Conservation (phyloP, 768 basidiomycete genomes). For the Suillus cothurnatus region DNA sequence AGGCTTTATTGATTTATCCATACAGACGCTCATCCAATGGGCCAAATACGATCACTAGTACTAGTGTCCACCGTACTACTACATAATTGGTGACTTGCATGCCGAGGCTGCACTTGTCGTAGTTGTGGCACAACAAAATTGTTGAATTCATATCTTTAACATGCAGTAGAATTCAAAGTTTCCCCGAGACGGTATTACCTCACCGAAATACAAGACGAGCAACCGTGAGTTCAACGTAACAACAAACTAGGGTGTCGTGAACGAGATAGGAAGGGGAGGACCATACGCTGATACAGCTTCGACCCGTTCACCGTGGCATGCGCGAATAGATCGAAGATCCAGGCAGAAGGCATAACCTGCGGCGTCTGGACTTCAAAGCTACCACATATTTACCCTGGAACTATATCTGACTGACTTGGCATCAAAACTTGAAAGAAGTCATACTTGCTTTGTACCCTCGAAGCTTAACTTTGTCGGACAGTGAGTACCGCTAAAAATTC, state of each 20-base stretch:
- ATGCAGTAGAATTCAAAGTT: neutral
- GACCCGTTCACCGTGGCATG: constrained; percentile 1
- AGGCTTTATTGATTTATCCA: constrained; percentile 19
- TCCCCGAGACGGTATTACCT: neutral
- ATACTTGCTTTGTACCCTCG: neutral
- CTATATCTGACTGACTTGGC: neutral
- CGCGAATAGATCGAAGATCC: constrained; percentile 4
- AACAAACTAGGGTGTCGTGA: neutral
- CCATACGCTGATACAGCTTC: no score
- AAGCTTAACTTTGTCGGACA: constrained; percentile 1
- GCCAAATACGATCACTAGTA: no score
- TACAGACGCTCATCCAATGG: neutral
- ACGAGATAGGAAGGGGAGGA: constrained; percentile 1
- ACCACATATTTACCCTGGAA: neutral
- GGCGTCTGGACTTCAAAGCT: neutral
- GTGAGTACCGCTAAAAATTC: neutral
- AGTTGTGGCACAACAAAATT: neutral
- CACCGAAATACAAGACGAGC: neutral
- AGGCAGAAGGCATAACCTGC: neutral
- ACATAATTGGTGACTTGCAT: no score
- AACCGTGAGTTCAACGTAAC: neutral
- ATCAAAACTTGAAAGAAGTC: neutral
- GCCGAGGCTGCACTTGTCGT: neutral
- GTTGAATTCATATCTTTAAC: neutral
- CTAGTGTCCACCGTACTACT: no score